Evolutionary conservation across 2,329 filamentous ascomycete species (phyloP), one percentile per base, ranked within the genome.

Genomic region (Ceratocystis cacaofunesta): DNA sequence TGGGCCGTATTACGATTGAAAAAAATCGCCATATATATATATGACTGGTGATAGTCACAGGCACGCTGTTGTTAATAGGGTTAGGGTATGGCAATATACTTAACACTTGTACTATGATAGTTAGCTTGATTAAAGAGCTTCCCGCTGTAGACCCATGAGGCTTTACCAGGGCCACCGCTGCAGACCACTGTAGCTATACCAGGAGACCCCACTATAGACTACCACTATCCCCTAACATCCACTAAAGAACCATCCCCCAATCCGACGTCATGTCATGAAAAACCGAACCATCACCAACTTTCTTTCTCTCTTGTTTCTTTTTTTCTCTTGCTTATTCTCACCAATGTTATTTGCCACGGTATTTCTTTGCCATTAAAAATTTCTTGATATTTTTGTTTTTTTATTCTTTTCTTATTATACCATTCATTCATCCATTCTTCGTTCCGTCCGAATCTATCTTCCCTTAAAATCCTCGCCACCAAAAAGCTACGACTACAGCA

Each of bases 401-500:
- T 28, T 25, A 55, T 22, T 28, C 10, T 30, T 7, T 58, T n/a
- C 12, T 41, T 41, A 41, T 41, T 41, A 41, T 41, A 41, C 36
- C 36, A 41, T 41, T 41, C 36, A 41, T 15, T 12, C 36, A 41
- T 41, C 36, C 4, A 41, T 41, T 41, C 36, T 41, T 41, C 36
- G 10, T 41, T 41, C 36, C 36, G 10, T 41, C 10, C 36, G 10
- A 41, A 41, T 41, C 36, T 41, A 41, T 41, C 36, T 41, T 41
- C 10, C 36, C 36, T 12, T 12, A 15, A 41, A 41, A 41, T 41
- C 36, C 36, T 41, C 36, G 36, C 36, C 32, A 46, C 12, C 60
- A 61, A n/a, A 19, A 61, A 46, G 32, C 60, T 61, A 7, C 36
- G 60, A 28, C 60, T 61, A 28, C 60, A 28, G 60, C 36, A 28